Percentiles rank a stretch among this genome's conserved stretches.
Evolutionary conservation across 805 yeast genomes (phyloP).

Genomic region (Yarrowia divulgata): DNA sequence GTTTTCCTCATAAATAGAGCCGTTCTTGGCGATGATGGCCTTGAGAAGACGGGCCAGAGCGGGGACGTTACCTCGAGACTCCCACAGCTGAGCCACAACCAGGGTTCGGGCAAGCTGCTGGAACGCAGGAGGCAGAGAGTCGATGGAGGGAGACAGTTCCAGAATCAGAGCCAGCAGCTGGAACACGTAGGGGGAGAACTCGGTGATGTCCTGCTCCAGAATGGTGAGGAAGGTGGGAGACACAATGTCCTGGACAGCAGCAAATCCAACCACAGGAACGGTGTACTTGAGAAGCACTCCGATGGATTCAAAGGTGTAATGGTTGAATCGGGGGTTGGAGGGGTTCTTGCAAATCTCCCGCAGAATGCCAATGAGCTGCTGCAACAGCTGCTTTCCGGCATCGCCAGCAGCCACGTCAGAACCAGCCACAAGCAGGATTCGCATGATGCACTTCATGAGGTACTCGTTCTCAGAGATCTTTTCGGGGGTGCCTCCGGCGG

Average conservation of each 20-base stretch:
- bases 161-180: constrained; percentile 85
- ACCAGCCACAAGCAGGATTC: constrained; percentile 73
- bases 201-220: constrained; percentile 85
- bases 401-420: constrained; percentile 50
- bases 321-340: constrained; percentile 92
- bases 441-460: constrained; percentile 85
- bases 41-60: constrained; percentile 83
- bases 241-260: constrained; percentile 57
- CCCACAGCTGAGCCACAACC: constrained; percentile 93
- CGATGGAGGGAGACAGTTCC: constrained; percentile 61
- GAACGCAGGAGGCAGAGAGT: constrained; percentile 66
- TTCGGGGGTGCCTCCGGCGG: constrained; percentile 68
- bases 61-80: constrained; percentile 88
- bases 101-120: constrained; percentile 77
- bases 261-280: constrained; percentile 50
- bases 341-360: constrained; percentile 83
- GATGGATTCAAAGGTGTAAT: constrained; percentile 87
- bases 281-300: constrained; percentile 72
- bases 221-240: constrained; percentile 72
- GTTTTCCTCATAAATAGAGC: constrained; percentile 51
- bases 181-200: constrained; percentile 90
- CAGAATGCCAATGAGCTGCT: constrained; percentile 73
- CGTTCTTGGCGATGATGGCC: constrained; percentile 62
- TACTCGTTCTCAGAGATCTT: constrained; percentile 95
- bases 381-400: constrained; percentile 56